Evolutionary conservation across 495 filamentous ascomycete species (phyloP).

Genomic region (Talaromyces wortmannii): DNA sequence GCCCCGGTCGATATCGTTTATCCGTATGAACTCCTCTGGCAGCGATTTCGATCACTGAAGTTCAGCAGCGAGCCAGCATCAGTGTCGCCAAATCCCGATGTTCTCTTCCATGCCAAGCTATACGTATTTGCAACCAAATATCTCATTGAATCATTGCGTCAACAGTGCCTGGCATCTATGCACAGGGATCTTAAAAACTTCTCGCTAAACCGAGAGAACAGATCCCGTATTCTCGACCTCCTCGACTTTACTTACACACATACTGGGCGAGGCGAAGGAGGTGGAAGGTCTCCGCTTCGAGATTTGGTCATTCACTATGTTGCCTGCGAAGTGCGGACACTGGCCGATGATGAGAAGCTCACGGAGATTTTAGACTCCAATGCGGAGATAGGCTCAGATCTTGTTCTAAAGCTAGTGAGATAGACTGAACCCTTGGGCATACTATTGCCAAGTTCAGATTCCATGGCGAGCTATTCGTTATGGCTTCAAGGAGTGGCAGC

Average conservation of each 20-base stretch:
- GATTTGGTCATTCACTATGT: slow-evolving; percentile 5
- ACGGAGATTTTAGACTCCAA: slow-evolving; percentile 1
- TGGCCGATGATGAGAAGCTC: slow-evolving; percentile 4
- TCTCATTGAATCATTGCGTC: slow-evolving; percentile 4
- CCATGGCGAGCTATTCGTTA: too few species aligned
- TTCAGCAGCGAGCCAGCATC: slow-evolving; percentile 4
- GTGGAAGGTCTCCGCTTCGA: background rate
- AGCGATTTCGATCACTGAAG: background rate
- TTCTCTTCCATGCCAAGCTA: slow-evolving; percentile 6
- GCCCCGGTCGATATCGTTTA: background rate
- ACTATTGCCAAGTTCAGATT: too few species aligned
- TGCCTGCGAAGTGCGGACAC: slow-evolving; percentile 2
- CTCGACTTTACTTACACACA: slow-evolving; percentile 6
- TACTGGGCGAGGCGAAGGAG: slow-evolving; percentile 2
- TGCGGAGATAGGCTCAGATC: slow-evolving; percentile 6
- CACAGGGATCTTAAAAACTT: slow-evolving; percentile 2
- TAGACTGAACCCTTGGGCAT: background rate
- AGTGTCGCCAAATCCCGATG: background rate
- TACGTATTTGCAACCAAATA: slow-evolving; percentile 8
- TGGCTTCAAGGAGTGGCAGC: too few species aligned
- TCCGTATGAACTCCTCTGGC: slow-evolving; percentile 5
- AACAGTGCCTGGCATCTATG: background rate
- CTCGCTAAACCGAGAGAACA: slow-evolving; percentile 1
- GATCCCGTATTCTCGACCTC: slow-evolving; percentile 2
- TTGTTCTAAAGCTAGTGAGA: slow-evolving; percentile 3